Conservation (phyloP, 345 rosid genomes). For the Bruguiera sexangula region DNA sequence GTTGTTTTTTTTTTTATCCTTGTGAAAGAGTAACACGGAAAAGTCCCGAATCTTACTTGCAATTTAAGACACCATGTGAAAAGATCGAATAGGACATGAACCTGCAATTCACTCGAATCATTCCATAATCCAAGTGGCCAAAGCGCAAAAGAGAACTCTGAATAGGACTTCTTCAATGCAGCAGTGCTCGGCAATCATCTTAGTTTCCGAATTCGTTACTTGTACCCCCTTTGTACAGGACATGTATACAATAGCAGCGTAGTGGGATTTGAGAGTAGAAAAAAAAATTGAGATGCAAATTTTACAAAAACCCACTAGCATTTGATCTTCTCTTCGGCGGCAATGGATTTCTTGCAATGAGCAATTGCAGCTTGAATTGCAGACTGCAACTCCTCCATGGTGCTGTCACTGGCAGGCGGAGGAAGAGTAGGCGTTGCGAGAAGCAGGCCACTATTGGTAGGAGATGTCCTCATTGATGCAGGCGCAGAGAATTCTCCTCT, state of each 20-base stretch:
- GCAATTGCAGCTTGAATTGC: conserved; percentile 98
- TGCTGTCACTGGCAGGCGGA: conserved; percentile 60
- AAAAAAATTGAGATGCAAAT: conserved; percentile 1
- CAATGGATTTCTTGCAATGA: conserved; percentile 91
- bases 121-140: background rate
- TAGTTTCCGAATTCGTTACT: background rate
- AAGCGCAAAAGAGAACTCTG: background rate
- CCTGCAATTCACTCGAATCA: background rate
- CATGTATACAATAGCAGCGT: background rate
- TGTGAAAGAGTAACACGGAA: background rate
- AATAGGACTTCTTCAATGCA: background rate
- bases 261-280: background rate
- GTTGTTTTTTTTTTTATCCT: too few species aligned
- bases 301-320: conserved; percentile 5
- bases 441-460: conserved; percentile 73
- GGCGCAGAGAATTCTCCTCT: conserved; percentile 78
- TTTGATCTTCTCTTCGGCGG: conserved; percentile 28
- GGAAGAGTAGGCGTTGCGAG: conserved; percentile 40
- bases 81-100: background rate
- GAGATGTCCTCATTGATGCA: conserved; percentile 84
- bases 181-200: background rate
- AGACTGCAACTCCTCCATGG: conserved; percentile 94
- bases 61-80: background rate
- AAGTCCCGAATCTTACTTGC: conserved; percentile 1
- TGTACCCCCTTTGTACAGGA: conserved; percentile 1